Base-by-base conservation (phyloP, 495 filamentous ascomycete species). In the Penicillium parvum region DNA sequence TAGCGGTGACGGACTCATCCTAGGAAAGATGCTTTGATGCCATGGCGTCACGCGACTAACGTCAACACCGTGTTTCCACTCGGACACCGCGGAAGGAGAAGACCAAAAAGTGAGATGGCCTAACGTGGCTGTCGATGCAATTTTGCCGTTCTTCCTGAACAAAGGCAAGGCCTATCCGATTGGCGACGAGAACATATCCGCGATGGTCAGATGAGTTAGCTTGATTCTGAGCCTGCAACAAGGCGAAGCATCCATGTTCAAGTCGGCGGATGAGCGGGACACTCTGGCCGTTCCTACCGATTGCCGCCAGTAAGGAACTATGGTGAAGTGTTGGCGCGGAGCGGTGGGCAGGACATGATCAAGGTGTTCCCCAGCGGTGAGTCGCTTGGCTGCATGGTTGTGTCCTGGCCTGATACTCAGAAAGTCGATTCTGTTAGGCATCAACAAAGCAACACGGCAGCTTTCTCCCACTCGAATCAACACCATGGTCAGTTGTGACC, bases 51-150 rank as follows among this genome's bases (percentile, higher is more conserved):
- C 53, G 47, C 50, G 53, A 45, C 50, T 32, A 37, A 28, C 47
- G 40, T 47, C 40, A 38, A 29, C 38, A 47, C 63, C 64, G 64
- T 68, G 64, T 70, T 47, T 49, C 66, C 64, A 70, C 60, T 68
- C 66, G 66, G 66, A 67, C 50, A 47, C 52, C 55, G 57, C 65
- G 65, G 66, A 68, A 51, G 26, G 26, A 7, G 28, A 17, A 41
- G 16, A 21, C 17, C 14, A 40, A 19, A 14, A 43, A 27, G 32
- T 36, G 37, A 56, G 30, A 55, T 50, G 50, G 39, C 50, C 55
- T 32, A 52, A 50, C 37, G 49, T 45, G 36, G 50, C 38, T 53
- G 37, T 10, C 42, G 46, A 39, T 41, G 18, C 25, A 52, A 55
- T 49, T 30, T 26, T 37, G 29, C 42, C 28, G 40, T 44, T 32